Conservation (phyloP, 441 rosid species). For the Gossypium schwendimanii region DNA sequence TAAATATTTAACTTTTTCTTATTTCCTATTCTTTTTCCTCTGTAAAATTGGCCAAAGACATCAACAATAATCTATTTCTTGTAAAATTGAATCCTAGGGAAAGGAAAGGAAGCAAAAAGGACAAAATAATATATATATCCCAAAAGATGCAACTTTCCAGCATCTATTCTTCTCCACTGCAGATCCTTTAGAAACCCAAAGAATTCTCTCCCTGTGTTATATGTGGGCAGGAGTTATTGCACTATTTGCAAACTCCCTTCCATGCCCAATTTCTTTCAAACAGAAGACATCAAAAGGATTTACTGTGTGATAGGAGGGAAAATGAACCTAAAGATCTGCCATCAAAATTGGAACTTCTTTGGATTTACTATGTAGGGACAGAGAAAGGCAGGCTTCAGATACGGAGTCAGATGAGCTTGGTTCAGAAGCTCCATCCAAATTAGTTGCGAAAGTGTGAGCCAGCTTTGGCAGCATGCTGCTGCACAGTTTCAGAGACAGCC, state of each 20-base stretch:
- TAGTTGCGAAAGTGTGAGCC: constrained; percentile 31
- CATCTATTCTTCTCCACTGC: constrained; percentile 1
- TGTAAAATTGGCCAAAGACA: constrained; percentile 43
- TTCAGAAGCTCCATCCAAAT: constrained; percentile 30
- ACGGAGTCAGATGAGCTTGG: constrained; percentile 36
- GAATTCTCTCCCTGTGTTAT: constrained; percentile 13
- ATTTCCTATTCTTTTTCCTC: background rate
- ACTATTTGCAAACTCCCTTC: constrained; percentile 36
- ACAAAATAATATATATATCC: background rate
- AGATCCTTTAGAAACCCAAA: constrained; percentile 11
- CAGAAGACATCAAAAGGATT: constrained; percentile 18
- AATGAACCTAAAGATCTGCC: constrained; percentile 42
- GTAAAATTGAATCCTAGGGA: constrained; percentile 35
- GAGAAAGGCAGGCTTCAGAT: constrained; percentile 29
- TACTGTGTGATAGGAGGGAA: constrained; percentile 5
- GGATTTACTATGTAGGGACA: constrained; percentile 13
- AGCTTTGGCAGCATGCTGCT: constrained; percentile 41
- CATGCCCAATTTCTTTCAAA: constrained; percentile 22
- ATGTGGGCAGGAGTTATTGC: constrained; percentile 40
- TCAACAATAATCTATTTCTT: constrained; percentile 24
- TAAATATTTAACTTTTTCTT: background rate
- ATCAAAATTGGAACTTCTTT: constrained; percentile 29
- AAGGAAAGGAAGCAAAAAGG: background rate
- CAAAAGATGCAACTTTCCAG: background rate
- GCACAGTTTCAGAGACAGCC: constrained; percentile 35